phyloP scores from a whole-genome alignment of 108 stramenopile species.

The Seminavis robusta region DNA sequence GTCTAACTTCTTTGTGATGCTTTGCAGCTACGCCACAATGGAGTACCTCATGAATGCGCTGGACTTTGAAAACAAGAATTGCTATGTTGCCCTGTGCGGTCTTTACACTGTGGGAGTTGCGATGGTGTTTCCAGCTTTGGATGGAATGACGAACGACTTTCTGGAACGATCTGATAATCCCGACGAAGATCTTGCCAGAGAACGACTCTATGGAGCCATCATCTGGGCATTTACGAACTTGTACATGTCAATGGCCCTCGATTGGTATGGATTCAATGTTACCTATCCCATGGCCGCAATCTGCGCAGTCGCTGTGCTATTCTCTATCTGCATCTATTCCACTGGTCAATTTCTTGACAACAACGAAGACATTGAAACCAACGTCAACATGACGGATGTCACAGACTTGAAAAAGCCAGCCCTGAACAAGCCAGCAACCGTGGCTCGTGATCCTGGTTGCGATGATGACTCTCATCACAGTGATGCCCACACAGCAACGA shows the following conservation, averaged over 20 bases:
- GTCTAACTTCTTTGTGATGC: conserved; percentile 36
- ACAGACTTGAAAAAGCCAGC: too few relatives aligned
- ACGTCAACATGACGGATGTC: too few relatives aligned
- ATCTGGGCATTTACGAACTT: conserved; percentile 50
- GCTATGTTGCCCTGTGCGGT: conserved; percentile 32
- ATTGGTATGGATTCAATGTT: conserved; percentile 37
- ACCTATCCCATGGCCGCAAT: conserved; percentile 26
- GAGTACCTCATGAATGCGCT: too few relatives aligned
- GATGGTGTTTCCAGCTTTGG: conserved; percentile 43
- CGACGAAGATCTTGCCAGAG: conserved; percentile 48
- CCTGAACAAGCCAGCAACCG: too few relatives aligned
- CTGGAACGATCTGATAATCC: conserved; percentile 17
- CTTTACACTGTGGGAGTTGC: conserved; percentile 27
- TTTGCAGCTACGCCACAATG: too few relatives aligned
- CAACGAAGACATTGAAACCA: too few relatives aligned
- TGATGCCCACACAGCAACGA: too few relatives aligned
- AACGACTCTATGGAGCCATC: conserved; percentile 60
- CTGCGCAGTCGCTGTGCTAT: not conserved
- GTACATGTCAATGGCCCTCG: conserved; percentile 35
- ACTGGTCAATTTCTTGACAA: too few relatives aligned
- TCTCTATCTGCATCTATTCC: conserved; percentile 20
- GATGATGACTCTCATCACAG: too few relatives aligned
- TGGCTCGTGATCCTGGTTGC: too few relatives aligned
- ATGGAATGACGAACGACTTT: conserved; percentile 53
- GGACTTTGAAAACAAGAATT: too few relatives aligned